Base-by-base conservation (phyloP, 2,329 filamentous ascomycete species). In the Gliomastix tumulicola region DNA sequence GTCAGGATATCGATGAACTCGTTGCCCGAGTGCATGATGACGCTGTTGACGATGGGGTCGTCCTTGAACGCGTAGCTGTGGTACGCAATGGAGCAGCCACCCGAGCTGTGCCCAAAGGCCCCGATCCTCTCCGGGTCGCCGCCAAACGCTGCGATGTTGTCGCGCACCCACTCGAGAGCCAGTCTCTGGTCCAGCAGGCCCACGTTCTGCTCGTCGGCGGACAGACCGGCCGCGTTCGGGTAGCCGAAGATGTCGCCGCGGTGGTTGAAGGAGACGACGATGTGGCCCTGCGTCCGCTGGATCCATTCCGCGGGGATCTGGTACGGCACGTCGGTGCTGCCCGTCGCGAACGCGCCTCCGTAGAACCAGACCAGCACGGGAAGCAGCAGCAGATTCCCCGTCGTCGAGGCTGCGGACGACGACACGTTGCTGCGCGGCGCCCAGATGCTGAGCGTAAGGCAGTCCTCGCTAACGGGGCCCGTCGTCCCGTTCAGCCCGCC, bases 281-380 rank as follows among this genome's bases (percentile, higher is more conserved):
- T 55, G 38, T 61, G 59, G 4, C 51, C 48, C 38, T 62, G 55
- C 12, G 57, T 57, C 22, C 63, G 49, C 37, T 62, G 49, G 5
- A 68, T 60, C 60, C 65, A 66, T 27, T 57, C 51, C 3, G 57
- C 46, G 1, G 67, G 66, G 16, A 67, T 60, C 40, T 69, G 65
- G 41, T 62, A 70, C 2, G 66, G 62, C 1, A 68, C 58, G 21
- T 65, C 55, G 12, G 62, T 54, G 5, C 32, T 53, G 2, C 46
- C 47, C 2, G 44, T 35, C 36, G 40, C 40, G 31, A 47, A 49
- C 15, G 31, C 45, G 23, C 47, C 32, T 21, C 78, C 78, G 44
- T 82, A 77, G 15, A 82, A 59, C 42, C 79, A 80, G 1, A 81
- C 48, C 2, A 69, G 55, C 3, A 78, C 70, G 0, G 74, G 54